Base-by-base conservation (phyloP, 2,329 filamentous ascomycete species). In the Botryotinia calthae region DNA sequence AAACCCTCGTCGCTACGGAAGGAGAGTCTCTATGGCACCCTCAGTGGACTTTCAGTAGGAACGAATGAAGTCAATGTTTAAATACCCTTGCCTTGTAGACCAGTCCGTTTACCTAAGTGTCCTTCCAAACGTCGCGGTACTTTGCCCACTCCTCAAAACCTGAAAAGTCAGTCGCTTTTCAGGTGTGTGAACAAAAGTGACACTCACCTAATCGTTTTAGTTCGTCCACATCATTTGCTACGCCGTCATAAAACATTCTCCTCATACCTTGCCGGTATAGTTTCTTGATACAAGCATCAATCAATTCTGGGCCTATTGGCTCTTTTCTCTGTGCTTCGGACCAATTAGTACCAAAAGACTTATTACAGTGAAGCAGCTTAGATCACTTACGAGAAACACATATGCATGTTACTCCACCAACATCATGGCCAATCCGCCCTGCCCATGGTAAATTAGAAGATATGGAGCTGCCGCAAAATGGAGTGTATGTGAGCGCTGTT, bases 381-480 rank as follows among this genome's bases (percentile, higher is more conserved):
- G 20, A 40, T 61, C 74, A 83, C 86, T 74, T 79, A 88, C 88
- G 86, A 78, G 83, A 81, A 75, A 89, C 85, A 80, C 86, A 89
- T 70, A 90, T 86, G 79, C 88, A 90, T n/a, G 87, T 85, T 51
- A 88, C 84, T 40, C 88, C 88, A 63, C 88, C 88, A 59, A 88
- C 85, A 73, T 86, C 83, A 61, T 81, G 79, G 18, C 84, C 86
- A 72, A 89, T 84, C 2, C 81, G 82, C 59, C 81, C 81, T 10
- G 87, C 84, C 88, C 88, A 90, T 1, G 87, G 87, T 16, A 90
- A 80, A 75, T 89, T 87, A 9, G 82, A 81, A 16, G 84, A 82
- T 28, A 84, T 82, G 1, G 83, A 83, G 65, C 84, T 87, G 5
- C 83, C 85, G 46, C 83, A 82, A 62, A 81, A 81, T 16, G 85